These are phyloP conservation scores for Penicillium subrubescens DNA, from an alignment of 495 filamentous ascomycete genomes.

Conservation along the genomic window DNA sequence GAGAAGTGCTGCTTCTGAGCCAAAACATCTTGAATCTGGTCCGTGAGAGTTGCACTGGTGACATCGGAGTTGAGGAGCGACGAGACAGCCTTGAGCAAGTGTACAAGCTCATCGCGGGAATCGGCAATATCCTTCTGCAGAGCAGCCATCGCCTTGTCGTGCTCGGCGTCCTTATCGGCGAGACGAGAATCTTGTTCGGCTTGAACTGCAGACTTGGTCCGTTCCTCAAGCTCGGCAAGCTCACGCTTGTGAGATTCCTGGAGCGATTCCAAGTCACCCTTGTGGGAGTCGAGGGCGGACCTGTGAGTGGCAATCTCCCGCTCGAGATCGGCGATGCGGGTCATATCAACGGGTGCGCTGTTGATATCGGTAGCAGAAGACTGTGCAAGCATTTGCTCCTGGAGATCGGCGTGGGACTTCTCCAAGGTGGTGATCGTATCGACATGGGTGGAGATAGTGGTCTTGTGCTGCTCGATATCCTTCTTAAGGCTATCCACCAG, in stretches of 20 bases:
- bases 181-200: constrained; percentile 50
- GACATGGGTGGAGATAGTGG: constrained; percentile 63
- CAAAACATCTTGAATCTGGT: constrained; percentile 52
- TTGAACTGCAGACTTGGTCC: constrained; percentile 42
- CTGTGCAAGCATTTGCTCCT: constrained; percentile 55
- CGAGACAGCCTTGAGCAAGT: constrained; percentile 55
- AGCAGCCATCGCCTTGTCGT: constrained; percentile 59
- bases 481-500: constrained; percentile 66
- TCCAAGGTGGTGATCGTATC: constrained; percentile 68
- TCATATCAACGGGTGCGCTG: constrained; percentile 48
- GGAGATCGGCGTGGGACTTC: constrained; percentile 59
- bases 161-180: constrained; percentile 51
- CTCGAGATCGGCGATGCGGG: constrained; percentile 59
- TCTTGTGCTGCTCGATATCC: constrained; percentile 79
- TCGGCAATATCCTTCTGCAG: constrained; percentile 71
- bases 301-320: constrained; percentile 57
- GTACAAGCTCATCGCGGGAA: constrained; percentile 68
- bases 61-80: constrained; percentile 53
- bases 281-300: constrained; percentile 54
- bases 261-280: constrained; percentile 54
- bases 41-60: constrained; percentile 42
- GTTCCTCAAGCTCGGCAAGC: constrained; percentile 49
- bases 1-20: constrained; percentile 49
- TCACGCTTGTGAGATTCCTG: constrained; percentile 57
- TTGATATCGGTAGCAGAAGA: constrained; percentile 32